A percentile compares a stretch with the other conserved stretches of the same genome.
phyloP scores from a whole-genome alignment of 2,329 filamentous ascomycete genomes.

The Aspergillus proliferans region DNA sequence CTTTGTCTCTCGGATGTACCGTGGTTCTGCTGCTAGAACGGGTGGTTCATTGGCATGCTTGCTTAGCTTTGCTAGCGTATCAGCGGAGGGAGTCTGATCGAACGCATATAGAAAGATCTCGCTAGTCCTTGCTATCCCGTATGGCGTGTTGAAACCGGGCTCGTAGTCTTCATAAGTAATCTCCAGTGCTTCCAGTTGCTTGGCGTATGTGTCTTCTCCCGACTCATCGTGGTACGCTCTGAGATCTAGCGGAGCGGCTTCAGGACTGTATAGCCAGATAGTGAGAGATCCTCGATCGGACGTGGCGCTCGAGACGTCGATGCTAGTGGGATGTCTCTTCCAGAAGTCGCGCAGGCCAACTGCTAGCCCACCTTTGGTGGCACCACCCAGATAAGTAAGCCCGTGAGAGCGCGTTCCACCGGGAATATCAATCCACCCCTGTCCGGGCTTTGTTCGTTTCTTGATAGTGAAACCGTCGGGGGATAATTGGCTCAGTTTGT shows the following conservation, averaged over 20 bases:
- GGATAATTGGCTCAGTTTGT: conserved; percentile 51
- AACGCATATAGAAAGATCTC: conserved; percentile 52
- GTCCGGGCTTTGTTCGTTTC: conserved; percentile 50
- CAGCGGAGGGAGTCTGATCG: conserved; percentile 46
- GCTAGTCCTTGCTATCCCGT: conserved; percentile 54
- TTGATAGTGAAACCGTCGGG: conserved; percentile 56
- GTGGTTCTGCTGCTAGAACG: conserved; percentile 43
- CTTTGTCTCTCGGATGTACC: conserved; percentile 47
- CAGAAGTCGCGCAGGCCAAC: conserved; percentile 57
- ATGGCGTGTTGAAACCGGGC: conserved; percentile 48
- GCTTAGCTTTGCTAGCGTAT: conserved; percentile 41
- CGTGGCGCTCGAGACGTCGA: conserved; percentile 50
- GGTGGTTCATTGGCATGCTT: conserved; percentile 48
- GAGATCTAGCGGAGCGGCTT: conserved; percentile 51
- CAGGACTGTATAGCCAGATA: conserved; percentile 56
- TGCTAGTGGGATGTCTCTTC: conserved; percentile 55
- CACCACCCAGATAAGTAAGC: conserved; percentile 54
- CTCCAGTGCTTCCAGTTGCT: conserved; percentile 55
- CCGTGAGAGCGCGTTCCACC: conserved; percentile 53
- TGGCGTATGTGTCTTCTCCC: conserved; percentile 49
- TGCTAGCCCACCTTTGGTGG: conserved; percentile 53
- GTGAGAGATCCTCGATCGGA: conserved; percentile 49
- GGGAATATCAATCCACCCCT: conserved; percentile 34
- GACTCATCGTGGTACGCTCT: conserved; percentile 55
- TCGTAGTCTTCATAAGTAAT: conserved; percentile 62